Conservation (phyloP, 1,284 basidiomycete genomes). For the Sanghuangporus sanghuang region DNA sequence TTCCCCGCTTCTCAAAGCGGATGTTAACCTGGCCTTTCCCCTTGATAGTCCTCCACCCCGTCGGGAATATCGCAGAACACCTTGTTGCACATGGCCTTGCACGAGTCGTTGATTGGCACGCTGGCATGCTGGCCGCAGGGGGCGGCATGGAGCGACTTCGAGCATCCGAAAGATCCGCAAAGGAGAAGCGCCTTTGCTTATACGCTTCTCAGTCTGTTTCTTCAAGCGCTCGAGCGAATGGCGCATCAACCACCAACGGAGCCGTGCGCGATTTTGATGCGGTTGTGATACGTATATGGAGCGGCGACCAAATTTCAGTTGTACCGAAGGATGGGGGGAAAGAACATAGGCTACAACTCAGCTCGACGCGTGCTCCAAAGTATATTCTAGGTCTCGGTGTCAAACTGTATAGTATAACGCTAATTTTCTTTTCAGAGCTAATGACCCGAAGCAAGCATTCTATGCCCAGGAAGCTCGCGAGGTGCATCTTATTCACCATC, state of each 20-base stretch:
- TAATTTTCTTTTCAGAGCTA: conserved; percentile 43
- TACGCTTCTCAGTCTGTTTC: conserved; percentile 55
- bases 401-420: conserved; percentile 11
- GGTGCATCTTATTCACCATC: conserved; percentile 22
- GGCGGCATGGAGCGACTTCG: conserved; percentile 85
- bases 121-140: conserved; percentile 81
- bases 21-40: background rate
- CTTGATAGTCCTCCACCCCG: conserved; percentile 74
- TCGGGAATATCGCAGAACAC: conserved; percentile 91
- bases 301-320: conserved; percentile 86
- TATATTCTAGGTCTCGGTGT: conserved; percentile 29
- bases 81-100: conserved; percentile 84
- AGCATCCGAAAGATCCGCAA: conserved; percentile 79
- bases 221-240: conserved; percentile 36
- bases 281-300: conserved; percentile 85
- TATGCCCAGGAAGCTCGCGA: conserved; percentile 90
- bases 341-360: conserved; percentile 85
- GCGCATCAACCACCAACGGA: conserved; percentile 35
- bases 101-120: conserved; percentile 96
- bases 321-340: conserved; percentile 67
- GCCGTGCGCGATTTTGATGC: conserved; percentile 69
- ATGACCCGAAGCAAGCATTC: conserved; percentile 84
- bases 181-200: conserved; percentile 75
- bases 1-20: background rate
- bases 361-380: conserved; percentile 87